A percentile compares a stretch with the other conserved stretches of the same genome.
phyloP scores from a whole-genome alignment of 1,139 yeast species.

The Magnusiomyces starmeri region DNA sequence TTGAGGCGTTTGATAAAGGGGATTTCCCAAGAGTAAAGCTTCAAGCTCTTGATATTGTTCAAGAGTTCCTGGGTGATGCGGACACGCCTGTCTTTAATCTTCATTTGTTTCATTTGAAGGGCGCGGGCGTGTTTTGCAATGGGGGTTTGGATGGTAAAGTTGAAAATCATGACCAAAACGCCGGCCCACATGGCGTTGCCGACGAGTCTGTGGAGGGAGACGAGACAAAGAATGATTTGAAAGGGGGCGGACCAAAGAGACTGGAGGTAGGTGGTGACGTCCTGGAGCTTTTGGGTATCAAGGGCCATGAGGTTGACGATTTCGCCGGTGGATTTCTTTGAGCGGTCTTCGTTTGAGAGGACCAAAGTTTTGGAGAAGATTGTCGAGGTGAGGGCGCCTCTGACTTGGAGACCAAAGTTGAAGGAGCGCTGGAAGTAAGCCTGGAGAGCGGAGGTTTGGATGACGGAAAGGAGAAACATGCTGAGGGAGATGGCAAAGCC shows the following conservation, averaged over 20 bases:
- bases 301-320: constrained; percentile 96
- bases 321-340: constrained; percentile 77
- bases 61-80: constrained; percentile 77
- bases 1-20: constrained; percentile 72
- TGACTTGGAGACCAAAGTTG: constrained; percentile 85
- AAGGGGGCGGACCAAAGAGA: constrained; percentile 96
- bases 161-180: constrained; percentile 68
- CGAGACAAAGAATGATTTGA: constrained; percentile 74
- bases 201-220: constrained; percentile 63
- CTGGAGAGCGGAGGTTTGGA: constrained; percentile 80
- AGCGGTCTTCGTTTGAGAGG: constrained; percentile 78
- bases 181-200: constrained; percentile 98
- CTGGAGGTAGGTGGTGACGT: constrained; percentile 77
- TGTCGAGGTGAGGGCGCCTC: constrained; percentile 66
- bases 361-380: constrained; percentile 75
- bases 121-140: constrained; percentile 68
- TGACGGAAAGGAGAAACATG: constrained; percentile 76
- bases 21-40: constrained; percentile 89
- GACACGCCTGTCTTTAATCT: constrained; percentile 60
- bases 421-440: constrained; percentile 89
- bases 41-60: constrained; percentile 85
- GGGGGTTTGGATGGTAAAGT: constrained; percentile 77
- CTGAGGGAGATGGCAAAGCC: constrained; percentile 78
- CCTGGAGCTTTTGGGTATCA: constrained; percentile 91
- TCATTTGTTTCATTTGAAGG: constrained; percentile 71